Conservation (phyloP, 768 basidiomycete genomes). For the Rhodotorula diobovata region DNA sequence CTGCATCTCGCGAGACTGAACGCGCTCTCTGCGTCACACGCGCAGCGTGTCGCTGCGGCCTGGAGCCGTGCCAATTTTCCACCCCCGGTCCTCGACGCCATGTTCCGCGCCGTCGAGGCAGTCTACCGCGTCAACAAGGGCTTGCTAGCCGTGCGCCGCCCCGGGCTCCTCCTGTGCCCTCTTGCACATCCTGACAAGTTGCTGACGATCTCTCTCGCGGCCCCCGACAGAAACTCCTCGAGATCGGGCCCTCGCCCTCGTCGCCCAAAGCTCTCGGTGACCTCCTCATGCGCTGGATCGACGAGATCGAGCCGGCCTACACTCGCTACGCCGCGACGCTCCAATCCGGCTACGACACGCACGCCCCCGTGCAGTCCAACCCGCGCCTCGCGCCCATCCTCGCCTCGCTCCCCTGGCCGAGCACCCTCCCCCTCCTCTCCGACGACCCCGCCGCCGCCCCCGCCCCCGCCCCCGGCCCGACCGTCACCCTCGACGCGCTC, state of each 20-base stretch:
- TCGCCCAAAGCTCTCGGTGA: slow-evolving; percentile 92
- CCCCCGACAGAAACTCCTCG: slow-evolving; percentile 71
- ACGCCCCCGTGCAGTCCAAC: slow-evolving; percentile 75
- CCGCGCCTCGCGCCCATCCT: slow-evolving; percentile 65
- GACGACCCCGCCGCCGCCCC: slow-evolving; percentile 49
- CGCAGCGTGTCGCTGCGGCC: slow-evolving; percentile 89
- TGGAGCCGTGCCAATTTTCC: slow-evolving; percentile 96
- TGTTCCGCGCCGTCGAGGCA: slow-evolving; percentile 89
- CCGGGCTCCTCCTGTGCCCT: not conserved
- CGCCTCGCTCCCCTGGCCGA: slow-evolving; percentile 57
- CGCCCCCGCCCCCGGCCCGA: too few relatives aligned
- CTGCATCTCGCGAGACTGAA: not conserved
- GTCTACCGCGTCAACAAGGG: slow-evolving; percentile 86
- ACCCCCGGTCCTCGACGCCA: slow-evolving; percentile 79
- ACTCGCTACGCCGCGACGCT: slow-evolving; percentile 70
- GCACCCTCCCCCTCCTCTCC: slow-evolving; percentile 65
- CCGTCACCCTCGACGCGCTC: slow-evolving; percentile 79
- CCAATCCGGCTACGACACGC: slow-evolving; percentile 71
- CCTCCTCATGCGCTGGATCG: slow-evolving; percentile 95
- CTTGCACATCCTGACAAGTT: too few relatives aligned
- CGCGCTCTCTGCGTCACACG: too few relatives aligned
- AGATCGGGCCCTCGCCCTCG: slow-evolving; percentile 85
- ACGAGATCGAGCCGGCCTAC: slow-evolving; percentile 84
- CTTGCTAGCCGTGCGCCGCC: slow-evolving; percentile 62
- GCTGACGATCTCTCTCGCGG: not conserved